Evolutionary conservation across 371 early-diverging fungal species (phyloP).

Genomic region (Circinella minor): DNA sequence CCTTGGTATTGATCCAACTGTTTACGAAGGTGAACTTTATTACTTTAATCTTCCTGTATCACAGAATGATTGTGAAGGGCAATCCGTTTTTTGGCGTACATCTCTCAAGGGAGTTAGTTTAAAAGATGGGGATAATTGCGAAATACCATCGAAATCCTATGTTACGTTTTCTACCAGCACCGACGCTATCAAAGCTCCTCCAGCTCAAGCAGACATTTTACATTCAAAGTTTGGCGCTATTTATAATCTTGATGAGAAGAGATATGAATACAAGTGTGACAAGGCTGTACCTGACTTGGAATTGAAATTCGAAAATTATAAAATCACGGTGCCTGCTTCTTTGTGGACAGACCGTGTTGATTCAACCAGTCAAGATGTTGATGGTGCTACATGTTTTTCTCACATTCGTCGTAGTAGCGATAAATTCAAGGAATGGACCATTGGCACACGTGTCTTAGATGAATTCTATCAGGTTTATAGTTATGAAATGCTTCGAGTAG

Average conservation of each 20-base stretch:
- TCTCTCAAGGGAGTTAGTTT: not conserved
- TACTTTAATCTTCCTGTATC: conserved; percentile 8
- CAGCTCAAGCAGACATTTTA: conserved; percentile 6
- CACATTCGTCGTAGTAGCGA: conserved; percentile 8
- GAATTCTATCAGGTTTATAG: conserved; percentile 7
- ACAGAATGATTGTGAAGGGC: not conserved
- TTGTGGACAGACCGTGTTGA: conserved; percentile 6
- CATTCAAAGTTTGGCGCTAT: conserved; percentile 8
- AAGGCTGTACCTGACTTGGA: not conserved
- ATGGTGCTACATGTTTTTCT: not conserved
- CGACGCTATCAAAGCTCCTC: conserved; percentile 2
- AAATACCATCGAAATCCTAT: not conserved
- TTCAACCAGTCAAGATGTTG: not conserved
- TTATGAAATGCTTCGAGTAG: not conserved
- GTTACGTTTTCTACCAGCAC: conserved; percentile 10
- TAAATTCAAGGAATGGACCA: conserved; percentile 11
- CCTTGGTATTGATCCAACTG: conserved; percentile 1
- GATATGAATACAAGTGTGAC: conserved; percentile 4
- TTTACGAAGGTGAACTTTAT: not conserved
- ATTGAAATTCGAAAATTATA: not conserved
- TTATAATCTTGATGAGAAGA: conserved; percentile 1
- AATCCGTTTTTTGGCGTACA: conserved; percentile 10
- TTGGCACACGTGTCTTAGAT: conserved; percentile 4
- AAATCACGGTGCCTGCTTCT: not conserved
- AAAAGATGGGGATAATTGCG: not conserved